phyloP scores from a whole-genome alignment of 805 yeast genomes.

The Hanseniaspora thailandica region DNA sequence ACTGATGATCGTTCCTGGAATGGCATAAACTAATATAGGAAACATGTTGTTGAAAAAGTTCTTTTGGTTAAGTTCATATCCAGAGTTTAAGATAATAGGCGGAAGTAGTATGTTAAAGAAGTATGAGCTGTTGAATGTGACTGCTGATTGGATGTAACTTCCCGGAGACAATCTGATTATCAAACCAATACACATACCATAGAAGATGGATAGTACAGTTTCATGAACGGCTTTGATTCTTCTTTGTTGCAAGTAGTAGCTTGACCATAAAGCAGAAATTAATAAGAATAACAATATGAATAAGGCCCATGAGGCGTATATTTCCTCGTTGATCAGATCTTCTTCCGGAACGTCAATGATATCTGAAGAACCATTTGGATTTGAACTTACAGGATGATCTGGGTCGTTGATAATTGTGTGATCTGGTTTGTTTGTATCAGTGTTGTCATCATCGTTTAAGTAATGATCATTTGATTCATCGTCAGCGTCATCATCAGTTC shows the following conservation, averaged over 20 bases:
- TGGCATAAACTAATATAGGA: slow-evolving; percentile 83
- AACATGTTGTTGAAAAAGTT: slow-evolving; percentile 89
- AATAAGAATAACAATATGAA: slow-evolving; percentile 71
- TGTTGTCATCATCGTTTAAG: neutral
- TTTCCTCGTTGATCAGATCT: slow-evolving; percentile 86
- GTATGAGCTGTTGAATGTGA: slow-evolving; percentile 85
- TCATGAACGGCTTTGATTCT: slow-evolving; percentile 94
- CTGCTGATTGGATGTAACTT: slow-evolving; percentile 92
- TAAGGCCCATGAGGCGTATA: slow-evolving; percentile 94
- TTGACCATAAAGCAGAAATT: slow-evolving; percentile 87
- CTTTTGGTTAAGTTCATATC: slow-evolving; percentile 91
- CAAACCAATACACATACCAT: slow-evolving; percentile 92
- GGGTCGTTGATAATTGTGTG: slow-evolving; percentile 1
- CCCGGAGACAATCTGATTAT: slow-evolving; percentile 88
- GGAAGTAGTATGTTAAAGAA: slow-evolving; percentile 90
- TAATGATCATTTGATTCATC: slow-evolving; percentile 6
- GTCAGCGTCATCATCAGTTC: slow-evolving; percentile 9
- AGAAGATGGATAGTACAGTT: slow-evolving; percentile 87
- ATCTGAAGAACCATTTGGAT: slow-evolving; percentile 19
- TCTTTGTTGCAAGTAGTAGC: slow-evolving; percentile 81
- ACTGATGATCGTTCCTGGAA: slow-evolving; percentile 90
- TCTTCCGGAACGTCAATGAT: slow-evolving; percentile 34
- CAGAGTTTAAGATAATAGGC: slow-evolving; percentile 90
- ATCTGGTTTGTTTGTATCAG: neutral
- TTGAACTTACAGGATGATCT: neutral